A percentile compares a stretch with the other conserved stretches of the same genome.
These are phyloP conservation scores for Macroventuria anomochaeta DNA, from an alignment of 2,329 filamentous ascomycete genomes.

Conservation along the genomic window DNA sequence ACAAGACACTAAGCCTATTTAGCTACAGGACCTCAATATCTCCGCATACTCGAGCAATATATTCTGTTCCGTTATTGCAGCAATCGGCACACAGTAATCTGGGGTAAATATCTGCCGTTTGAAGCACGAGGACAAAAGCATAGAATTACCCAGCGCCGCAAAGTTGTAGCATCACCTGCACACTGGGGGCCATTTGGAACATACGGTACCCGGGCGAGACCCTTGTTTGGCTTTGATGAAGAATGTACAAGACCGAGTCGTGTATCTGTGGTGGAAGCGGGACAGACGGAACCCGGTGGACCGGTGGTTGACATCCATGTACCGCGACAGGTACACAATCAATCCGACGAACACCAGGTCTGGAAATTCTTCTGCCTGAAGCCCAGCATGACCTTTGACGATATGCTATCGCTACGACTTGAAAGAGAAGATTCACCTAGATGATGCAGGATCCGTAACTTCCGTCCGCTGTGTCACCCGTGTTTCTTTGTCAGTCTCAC, in stretches of 20 bases:
- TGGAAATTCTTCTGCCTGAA: constrained; percentile 15
- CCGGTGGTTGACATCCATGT: constrained; percentile 7
- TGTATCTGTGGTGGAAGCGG: constrained; percentile 4
- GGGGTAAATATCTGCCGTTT: constrained; percentile 38
- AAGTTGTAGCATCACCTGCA: constrained; percentile 31
- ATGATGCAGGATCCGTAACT: constrained; percentile 24
- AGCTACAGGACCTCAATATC: constrained; percentile 33
- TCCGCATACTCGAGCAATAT: constrained; percentile 42
- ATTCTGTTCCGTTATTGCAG: constrained; percentile 39
- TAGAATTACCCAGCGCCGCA: constrained; percentile 22
- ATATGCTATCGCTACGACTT: constrained; percentile 1
- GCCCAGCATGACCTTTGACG: constrained; percentile 1
- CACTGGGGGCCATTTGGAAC: constrained; percentile 18
- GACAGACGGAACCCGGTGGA: constrained; percentile 13
- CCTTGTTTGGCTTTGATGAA: constrained; percentile 22
- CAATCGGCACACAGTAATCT: constrained; percentile 24
- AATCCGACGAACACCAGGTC: constrained; percentile 16
- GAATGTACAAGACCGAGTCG: constrained; percentile 11
- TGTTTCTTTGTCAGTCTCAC: constrained; percentile 28
- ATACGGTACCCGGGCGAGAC: constrained; percentile 24
- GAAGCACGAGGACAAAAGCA: constrained; percentile 33
- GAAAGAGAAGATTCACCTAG: constrained; percentile 10
- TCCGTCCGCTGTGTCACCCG: constrained; percentile 24
- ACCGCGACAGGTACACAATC: constrained; percentile 14
- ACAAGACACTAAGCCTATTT: constrained; percentile 26